Evolutionary conservation across 306 rosid species (phyloP), one percentile per base, ranked within the genome.

Genomic region (Malus sieversii): DNA sequence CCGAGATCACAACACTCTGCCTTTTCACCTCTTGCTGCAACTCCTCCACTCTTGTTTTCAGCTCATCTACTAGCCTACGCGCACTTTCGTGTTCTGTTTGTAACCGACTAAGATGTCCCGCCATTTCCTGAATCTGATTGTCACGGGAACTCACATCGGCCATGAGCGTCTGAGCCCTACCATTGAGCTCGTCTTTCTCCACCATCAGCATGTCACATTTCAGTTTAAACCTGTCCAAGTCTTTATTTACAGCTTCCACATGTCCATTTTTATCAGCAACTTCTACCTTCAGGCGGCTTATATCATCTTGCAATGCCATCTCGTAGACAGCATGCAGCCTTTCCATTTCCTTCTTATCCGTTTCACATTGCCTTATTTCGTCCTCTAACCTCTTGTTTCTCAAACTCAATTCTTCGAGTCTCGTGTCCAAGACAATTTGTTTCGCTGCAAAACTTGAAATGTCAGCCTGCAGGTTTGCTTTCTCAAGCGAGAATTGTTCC

Each of bases 1-100:
- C 87, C 30, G 82, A 80, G 78, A 93, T 89, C 84, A 82, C 75
- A 30, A 25, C 73, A 12, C 82, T 88, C 87, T 88, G 93, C 53
- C 74, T 72, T 1, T 79, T 80, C 79, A 87, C 91, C 82, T 87
- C 85, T 5, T 84, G 74, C 79, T 88, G 78, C 78, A 93, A 88
- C 70, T 88, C 87, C 42, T 68, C 82, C 63, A 84, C 87, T 84
- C 82, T 85, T 86, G 61, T 25, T 62, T 83, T 87, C 88, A 93
- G 59, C 52, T 84, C 25, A 25, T 25, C 25, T 25, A 25, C 25
- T 25, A 25, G 25, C 1, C 25, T 25, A 1, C 25, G 25, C 25
- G 25, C 25, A 25, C 25, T 25, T 25, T 25, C 23, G 25, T 1
- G 25, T 25, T 25, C 25, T 25, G 25, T 25, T 25, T 25, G 25